phyloP scores from a whole-genome alignment of 352 stramenopile genomes.

The Phytophthora multivora region DNA sequence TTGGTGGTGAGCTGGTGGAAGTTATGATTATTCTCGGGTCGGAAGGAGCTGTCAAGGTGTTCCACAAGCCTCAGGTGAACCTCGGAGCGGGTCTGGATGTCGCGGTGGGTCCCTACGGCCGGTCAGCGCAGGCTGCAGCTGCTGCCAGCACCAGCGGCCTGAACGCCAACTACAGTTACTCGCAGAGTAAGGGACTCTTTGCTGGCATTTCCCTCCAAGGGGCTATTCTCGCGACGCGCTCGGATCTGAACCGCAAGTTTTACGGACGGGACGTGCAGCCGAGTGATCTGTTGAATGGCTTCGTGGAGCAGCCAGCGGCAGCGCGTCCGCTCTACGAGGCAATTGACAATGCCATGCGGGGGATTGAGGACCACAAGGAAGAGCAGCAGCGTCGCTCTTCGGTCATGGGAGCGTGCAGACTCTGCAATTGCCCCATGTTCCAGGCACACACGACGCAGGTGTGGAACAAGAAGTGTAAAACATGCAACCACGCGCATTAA shows the following conservation, averaged over 20 bases:
- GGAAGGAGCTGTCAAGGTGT: conserved; percentile 84
- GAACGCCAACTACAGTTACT: conserved; percentile 94
- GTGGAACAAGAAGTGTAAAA: conserved; percentile 81
- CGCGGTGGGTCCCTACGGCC: conserved; percentile 82
- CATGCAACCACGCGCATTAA: conserved; percentile 68
- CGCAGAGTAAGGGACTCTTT: conserved; percentile 91
- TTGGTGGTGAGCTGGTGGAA: conserved; percentile 90
- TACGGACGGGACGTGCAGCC: conserved; percentile 74
- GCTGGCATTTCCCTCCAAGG: conserved; percentile 90
- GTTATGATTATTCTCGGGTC: conserved; percentile 92
- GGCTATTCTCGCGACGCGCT: conserved; percentile 75
- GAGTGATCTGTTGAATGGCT: conserved; percentile 51
- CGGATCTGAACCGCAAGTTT: conserved; percentile 91
- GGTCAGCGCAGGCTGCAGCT: conserved; percentile 71
- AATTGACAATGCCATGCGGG: conserved; percentile 59
- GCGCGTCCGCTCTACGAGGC: conserved; percentile 62
- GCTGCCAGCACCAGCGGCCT: conserved; percentile 57
- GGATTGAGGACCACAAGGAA: conserved; percentile 50
- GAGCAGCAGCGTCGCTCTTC: conserved; percentile 44
- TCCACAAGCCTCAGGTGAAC: conserved; percentile 85
- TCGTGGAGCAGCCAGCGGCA: conserved; percentile 51
- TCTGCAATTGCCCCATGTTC: conserved; percentile 70
- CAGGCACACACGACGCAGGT: conserved; percentile 65
- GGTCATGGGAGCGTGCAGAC: conserved; percentile 55
- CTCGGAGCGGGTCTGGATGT: conserved; percentile 88